Evolutionary conservation across 2,329 filamentous ascomycete genomes (phyloP), one percentile per base, ranked within the genome.

Genomic region (Metarhizium humberi): DNA sequence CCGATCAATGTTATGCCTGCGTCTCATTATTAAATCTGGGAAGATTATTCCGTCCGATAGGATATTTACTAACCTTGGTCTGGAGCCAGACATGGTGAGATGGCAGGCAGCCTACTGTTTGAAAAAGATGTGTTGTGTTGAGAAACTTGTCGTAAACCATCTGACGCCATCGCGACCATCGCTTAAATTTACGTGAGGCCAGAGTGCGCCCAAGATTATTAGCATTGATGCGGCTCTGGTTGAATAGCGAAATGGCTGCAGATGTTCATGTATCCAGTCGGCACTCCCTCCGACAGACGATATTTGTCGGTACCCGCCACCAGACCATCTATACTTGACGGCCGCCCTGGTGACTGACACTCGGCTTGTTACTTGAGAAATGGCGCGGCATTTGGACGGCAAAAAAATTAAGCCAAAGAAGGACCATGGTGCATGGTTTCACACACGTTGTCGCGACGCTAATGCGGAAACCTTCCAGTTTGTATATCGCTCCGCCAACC

Each of bases 261-360:
- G 20, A 34, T n/a, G 42, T 30, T 6, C n/a, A 7, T 32, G n/a
- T 29, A 5, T n/a, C 42, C 36, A 43, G 18, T 30, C 30, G 40
- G 6, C 20, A 38, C 34, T 36, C 30, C 18, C 7, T 13, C 34
- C 25, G 13, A n/a, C 53, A 34, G 48, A 25, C 25, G 42, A 49
- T 36, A 16, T 8, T 2, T 14, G 36, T 14, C 10, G 8, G 5
- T 45, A 4, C 8, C 29, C 13, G 45, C 56, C 25, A 57, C 66
- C 66, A 68, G 66, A 66, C 57, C 60, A 51, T 55, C 55, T 48
- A 57, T 57, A 61, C 56, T 57, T 45, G 43, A 42, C 52, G 62
- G 63, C 58, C 11, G n/a, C 42, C 16, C 18, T 45, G 60, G 58
- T 62, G 66, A 61, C 61, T 58, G 56, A 58, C 25, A 36, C 7